These are phyloP conservation scores for Lachancea nothofagi DNA, from an alignment of 805 yeast species.

Conservation along the genomic window DNA sequence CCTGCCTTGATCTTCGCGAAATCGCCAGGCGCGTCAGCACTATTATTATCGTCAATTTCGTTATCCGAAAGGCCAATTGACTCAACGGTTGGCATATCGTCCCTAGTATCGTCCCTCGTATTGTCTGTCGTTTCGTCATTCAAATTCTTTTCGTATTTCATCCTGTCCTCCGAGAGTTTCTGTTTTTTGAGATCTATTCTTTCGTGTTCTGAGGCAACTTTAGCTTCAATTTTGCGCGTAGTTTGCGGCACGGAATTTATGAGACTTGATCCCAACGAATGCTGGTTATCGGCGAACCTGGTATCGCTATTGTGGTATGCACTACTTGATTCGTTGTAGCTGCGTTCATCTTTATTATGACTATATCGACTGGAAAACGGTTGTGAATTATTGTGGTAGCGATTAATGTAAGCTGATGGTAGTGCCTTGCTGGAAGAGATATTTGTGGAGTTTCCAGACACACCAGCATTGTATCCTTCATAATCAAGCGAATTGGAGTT, in stretches of 20 bases:
- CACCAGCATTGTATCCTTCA: neutral
- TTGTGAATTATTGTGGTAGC: neutral
- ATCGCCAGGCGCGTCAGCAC: neutral
- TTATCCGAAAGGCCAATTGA: neutral
- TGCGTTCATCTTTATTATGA: constrained; percentile 2
- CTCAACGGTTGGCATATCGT: neutral
- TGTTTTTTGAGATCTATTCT: constrained; percentile 8
- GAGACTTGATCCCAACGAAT: constrained; percentile 26
- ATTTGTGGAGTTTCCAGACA: neutral
- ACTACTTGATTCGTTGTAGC: neutral
- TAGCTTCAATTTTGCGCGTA: constrained; percentile 20
- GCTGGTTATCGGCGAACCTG: constrained; percentile 11
- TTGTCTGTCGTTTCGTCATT: neutral
- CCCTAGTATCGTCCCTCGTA: neutral
- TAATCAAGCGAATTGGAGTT: neutral
- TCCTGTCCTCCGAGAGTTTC: neutral
- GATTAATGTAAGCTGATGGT: neutral
- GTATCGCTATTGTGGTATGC: neutral
- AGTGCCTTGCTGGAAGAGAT: neutral
- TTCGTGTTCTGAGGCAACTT: constrained; percentile 15
- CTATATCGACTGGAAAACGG: constrained; percentile 6
- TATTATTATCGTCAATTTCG: neutral
- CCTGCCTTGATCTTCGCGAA: too few relatives aligned
- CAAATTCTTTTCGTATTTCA: neutral
- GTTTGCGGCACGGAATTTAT: constrained; percentile 29